phyloP scores from a whole-genome alignment of 257 asterid species.

The Verbascum thapsus region DNA sequence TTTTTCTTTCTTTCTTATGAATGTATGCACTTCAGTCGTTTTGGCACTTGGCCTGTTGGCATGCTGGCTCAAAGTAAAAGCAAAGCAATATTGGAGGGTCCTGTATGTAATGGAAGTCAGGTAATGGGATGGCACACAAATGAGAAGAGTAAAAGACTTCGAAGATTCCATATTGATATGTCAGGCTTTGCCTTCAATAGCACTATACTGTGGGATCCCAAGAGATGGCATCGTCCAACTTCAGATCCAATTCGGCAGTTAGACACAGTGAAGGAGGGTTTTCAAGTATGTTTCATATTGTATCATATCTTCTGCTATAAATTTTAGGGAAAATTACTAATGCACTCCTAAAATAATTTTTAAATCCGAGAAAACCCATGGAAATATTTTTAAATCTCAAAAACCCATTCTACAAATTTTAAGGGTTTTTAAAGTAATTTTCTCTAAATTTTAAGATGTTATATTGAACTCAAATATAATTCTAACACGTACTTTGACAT shows the following conservation, averaged over 20 bases:
- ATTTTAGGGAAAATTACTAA: no score
- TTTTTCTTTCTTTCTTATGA: constrained; percentile 21
- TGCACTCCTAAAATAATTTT: no score
- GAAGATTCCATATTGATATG: constrained; percentile 96
- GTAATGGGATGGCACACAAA: constrained; percentile 98
- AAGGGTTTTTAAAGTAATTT: no score
- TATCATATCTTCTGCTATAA: constrained; percentile 11
- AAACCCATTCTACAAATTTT: no score
- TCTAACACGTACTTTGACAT: constrained; percentile 23
- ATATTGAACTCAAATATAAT: constrained; percentile 2
- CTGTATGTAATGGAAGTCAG: constrained; percentile 86
- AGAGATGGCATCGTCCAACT: constrained; percentile 77
- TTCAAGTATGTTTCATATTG: constrained; percentile 58
- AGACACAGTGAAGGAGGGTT: constrained; percentile 89
- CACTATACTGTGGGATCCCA: constrained; percentile 90
- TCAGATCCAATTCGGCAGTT: constrained; percentile 74
- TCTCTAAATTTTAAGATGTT: no score
- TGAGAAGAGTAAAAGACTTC: constrained; percentile 84
- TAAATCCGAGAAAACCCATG: no score
- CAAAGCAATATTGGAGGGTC: constrained; percentile 84
- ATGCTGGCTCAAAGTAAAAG: constrained; percentile 85
- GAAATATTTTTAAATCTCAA: no score
- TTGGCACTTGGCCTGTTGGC: constrained; percentile 99
- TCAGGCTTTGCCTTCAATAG: constrained; percentile 98
- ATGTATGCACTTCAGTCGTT: constrained; percentile 56